Evolutionary conservation across 208 protist species (phyloP), one percentile per base, ranked within the genome.

Genomic region (Crithidia bombi): DNA sequence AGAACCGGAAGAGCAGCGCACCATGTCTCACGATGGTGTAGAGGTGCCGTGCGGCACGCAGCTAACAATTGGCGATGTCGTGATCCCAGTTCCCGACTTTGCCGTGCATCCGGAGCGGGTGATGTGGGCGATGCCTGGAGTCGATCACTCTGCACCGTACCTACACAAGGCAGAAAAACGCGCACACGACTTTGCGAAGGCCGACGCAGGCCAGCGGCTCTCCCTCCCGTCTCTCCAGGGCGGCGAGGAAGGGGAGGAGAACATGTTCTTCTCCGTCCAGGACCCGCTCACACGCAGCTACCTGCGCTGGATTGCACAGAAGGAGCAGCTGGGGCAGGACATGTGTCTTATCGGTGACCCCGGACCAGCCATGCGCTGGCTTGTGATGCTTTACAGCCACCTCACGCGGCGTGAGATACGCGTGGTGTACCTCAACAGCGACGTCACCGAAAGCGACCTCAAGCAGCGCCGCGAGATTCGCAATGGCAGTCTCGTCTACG

Each of bases 381-480:
- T 98, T 0, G 89, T 88, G 54, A 75, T 91, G 65, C 73, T 84
- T 21, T 94, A 92, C 75, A 92, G 82, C 47, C 72, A 88, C 52
- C 57, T 93, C 44, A 80, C 84, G 7, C 79, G 80, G 17, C 87
- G 87, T 32, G 94, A 97, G 61, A 78, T 96, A n/a, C 93, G 96
- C 47, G 88, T 90, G 36, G 73, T 98, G 38, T 74, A 85, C 41
- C 81, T 98, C 17, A 95, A 96, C 61, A 85, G 96, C 44, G 97
- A 99, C 79, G 98, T 97, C 15, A 98, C 89, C 7, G 97, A 99
- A 76, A 81, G 87, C 28, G 97, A 99, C 66, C 79, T 99, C 52
- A 98, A 98, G 74, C 96, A 98, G 73, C 82, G 95, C 19, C 87
- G 90, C 28, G 94, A 98, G 70, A 95, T 97, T 50, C 81, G 81